Base-by-base conservation (phyloP, 2,329 filamentous ascomycete genomes). In the Fusarium sulawesiense region DNA sequence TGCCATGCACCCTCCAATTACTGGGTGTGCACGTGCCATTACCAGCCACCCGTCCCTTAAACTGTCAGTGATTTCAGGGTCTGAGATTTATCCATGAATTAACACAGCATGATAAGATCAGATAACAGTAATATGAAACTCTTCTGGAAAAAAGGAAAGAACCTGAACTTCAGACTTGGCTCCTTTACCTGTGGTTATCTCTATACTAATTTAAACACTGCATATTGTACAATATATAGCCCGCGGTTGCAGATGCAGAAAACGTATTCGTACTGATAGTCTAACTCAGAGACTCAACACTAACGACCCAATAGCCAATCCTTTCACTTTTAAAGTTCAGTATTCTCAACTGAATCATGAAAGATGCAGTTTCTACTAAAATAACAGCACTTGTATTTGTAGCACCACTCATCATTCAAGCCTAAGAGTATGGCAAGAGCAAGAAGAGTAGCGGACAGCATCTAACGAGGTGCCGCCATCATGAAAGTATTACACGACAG, bases 11-110 rank as follows among this genome's bases (percentile, higher is more conserved):
- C 71, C 44, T 63, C 60, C 47, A 49, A 42, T 40, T 69, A 54
- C 66, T 61, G 49, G 66, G 65, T 27, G 64, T 42, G 73, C 73
- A 75, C 73, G 73, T 71, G 71, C 73, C 71, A 70, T 44, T 25
- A 37, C 63, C 63, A 66, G 27, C 63, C 63, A 66, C 62, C 29
- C 37, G 21, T 46, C 44, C 60, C 64, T 44, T 57, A 58, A 62
- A 49, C 23, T 51, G 27, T n/a, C 55, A 59, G 40, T 50, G 55
- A 61, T 58, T 68, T 62, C 64, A 70, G 68, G 68, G 68, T 59
- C 20, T 32, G 25, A 58, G 48, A 55, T 42, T 48, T 56, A 37
- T 37, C 23, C 21, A 53, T 48, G 51, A 49, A 44, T 56, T 40
- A 34, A 58, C 20, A 41, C 20, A 42, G 21, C 40, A 21, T 45